Evolutionary conservation across 164 flowering plant species (phyloP).

Genomic region (Brasenia schreberi): DNA sequence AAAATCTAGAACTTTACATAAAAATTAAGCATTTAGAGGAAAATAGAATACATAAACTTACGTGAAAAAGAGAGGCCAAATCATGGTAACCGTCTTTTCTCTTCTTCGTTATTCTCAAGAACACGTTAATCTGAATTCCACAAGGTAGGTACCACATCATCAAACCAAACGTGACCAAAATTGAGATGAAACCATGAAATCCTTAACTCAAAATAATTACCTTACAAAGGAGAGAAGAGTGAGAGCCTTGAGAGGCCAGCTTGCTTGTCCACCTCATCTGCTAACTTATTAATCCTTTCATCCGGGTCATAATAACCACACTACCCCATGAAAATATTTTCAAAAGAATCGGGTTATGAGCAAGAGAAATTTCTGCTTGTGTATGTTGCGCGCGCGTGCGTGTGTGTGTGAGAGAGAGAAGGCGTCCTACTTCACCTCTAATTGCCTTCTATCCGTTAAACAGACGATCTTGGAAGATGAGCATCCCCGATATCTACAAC

Average conservation of each 20-base stretch:
- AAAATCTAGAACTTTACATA: too few species aligned
- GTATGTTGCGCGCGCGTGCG: too few species aligned
- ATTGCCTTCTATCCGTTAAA: constrained; percentile 32
- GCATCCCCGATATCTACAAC: constrained; percentile 15
- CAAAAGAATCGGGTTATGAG: neutral
- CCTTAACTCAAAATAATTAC: constrained; percentile 11
- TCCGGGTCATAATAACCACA: constrained; percentile 44
- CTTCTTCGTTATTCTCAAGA: constrained; percentile 75
- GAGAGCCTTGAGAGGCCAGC: constrained; percentile 72
- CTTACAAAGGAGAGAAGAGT: constrained; percentile 95
- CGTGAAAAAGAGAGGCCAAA: constrained; percentile 96
- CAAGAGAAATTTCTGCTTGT: neutral
- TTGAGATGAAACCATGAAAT: neutral
- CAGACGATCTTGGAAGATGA: constrained; percentile 25
- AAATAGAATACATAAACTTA: constrained; percentile 20
- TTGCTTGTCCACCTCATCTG: constrained; percentile 68
- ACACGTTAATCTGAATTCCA: constrained; percentile 66
- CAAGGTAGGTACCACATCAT: neutral
- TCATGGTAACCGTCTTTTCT: constrained; percentile 98
- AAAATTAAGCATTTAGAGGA: too few species aligned
- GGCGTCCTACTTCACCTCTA: constrained; percentile 39
- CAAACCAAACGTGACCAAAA: neutral
- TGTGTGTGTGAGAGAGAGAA: too few species aligned
- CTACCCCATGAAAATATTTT: constrained; percentile 1
- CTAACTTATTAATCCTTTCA: constrained; percentile 53